Percentiles rank a stretch among this genome's conserved stretches.
phyloP scores from a whole-genome alignment of 2,329 filamentous ascomycete genomes.

The Botryotinia convoluta region DNA sequence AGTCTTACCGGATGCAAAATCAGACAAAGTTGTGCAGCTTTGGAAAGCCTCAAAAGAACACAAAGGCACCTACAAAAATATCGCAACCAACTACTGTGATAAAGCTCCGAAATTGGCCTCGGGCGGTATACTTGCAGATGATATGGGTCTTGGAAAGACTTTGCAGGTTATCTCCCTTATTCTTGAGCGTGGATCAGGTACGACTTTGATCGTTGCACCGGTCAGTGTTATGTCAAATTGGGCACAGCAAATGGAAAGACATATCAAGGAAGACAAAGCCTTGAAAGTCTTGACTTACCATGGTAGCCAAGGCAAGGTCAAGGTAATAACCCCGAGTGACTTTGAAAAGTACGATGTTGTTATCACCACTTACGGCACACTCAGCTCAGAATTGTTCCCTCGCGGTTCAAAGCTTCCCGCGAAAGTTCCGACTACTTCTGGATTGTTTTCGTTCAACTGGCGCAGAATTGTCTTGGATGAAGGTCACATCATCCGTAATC shows the following conservation, averaged over 20 bases:
- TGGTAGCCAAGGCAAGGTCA: slow-evolving; percentile 52
- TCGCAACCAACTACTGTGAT: slow-evolving; percentile 69
- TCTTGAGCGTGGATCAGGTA: slow-evolving; percentile 51
- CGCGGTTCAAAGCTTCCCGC: slow-evolving; percentile 45
- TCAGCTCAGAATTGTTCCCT: slow-evolving; percentile 62
- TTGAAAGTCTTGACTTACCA: slow-evolving; percentile 75
- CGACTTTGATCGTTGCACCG: slow-evolving; percentile 78
- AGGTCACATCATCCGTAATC: slow-evolving; percentile 79
- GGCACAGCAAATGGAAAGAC: slow-evolving; percentile 73
- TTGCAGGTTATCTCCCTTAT: slow-evolving; percentile 82
- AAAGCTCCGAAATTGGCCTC: slow-evolving; percentile 63
- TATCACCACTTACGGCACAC: slow-evolving; percentile 79
- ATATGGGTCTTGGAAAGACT: slow-evolving; percentile 94
- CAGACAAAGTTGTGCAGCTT: slow-evolving; percentile 67
- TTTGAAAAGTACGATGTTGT: slow-evolving; percentile 70
- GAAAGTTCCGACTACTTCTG: slow-evolving; percentile 43
- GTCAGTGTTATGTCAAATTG: slow-evolving; percentile 90
- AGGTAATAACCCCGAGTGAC: slow-evolving; percentile 51
- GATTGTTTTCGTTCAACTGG: slow-evolving; percentile 67
- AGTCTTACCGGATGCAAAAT: slow-evolving; percentile 55
- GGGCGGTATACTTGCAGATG: slow-evolving; percentile 84
- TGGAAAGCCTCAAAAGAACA: slow-evolving; percentile 59
- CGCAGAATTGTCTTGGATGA: slow-evolving; percentile 78
- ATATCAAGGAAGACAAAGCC: slow-evolving; percentile 61
- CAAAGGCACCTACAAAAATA: slow-evolving; percentile 56